Evolutionary conservation across 305 asterid genomes (phyloP), one percentile per base, ranked within the genome.

Genomic region (Ajuga reptans): DNA sequence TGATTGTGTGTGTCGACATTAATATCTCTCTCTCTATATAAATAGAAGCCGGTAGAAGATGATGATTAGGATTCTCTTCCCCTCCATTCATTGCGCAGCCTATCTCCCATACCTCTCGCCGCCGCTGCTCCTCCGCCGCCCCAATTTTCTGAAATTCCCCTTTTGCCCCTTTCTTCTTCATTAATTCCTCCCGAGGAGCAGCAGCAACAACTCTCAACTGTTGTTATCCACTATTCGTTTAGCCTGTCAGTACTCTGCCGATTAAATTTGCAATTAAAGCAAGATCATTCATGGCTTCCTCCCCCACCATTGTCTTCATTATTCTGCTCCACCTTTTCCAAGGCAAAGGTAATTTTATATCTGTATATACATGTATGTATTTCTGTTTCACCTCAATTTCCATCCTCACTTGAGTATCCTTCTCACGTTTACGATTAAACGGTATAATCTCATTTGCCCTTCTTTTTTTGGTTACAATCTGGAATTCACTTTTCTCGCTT

Each of bases 41-140:
- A 36, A 71, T 9, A 58, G 16, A 59, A 51, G 10, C 9, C 53
- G 53, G 69, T 21, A n/a, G 50, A 3, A 27, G 21, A 69, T 45
- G 21, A 69, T 45, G 66, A 69, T 64, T 12, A 65, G 56, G 80
- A 76, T 76, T 58, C 77, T 57, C 65, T 36, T 39, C 53, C 76
- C 69, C 63, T 33, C 66, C 74, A 43, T 24, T 41, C 71, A 39
- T 49, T 27, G 9, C 29, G 31, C 36, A 54, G 55, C 15, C 36
- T 31, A 17, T 59, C 64, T 10, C 54, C 68, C 18, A 36, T 29
- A 49, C 16, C 37, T 5, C 36, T 0, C 24, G 12, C 36, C 53
- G 37, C 63, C 55, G 18, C 66, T 5, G 27, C 68, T 56, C 55
- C 72, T 56, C 10, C 33, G 46, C 47, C 66, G 59, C 58, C 58